Evolutionary conservation across 805 yeast genomes (phyloP).

Genomic region (Saturnispora galanensis): DNA sequence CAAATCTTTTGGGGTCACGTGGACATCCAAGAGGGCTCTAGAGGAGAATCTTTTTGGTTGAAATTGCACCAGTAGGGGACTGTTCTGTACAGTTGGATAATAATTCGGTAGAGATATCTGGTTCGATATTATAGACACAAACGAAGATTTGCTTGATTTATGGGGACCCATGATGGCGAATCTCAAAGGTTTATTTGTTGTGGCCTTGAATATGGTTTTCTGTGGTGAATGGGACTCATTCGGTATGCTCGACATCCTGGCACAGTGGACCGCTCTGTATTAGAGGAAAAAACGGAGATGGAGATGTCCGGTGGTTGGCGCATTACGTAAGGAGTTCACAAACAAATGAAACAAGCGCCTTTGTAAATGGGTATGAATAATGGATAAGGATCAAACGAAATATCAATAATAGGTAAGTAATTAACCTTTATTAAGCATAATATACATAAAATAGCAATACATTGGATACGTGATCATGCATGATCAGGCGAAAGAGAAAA

Average conservation of each 20-base stretch:
- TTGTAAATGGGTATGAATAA: no score
- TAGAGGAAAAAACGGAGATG: background rate
- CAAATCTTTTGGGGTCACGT: constrained; percentile 32
- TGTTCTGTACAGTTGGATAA: constrained; percentile 61
- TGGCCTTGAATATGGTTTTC: constrained; percentile 21
- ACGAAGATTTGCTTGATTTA: constrained; percentile 24
- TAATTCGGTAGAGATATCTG: constrained; percentile 45
- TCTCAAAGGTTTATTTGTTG: constrained; percentile 23
- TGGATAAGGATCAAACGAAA: no score
- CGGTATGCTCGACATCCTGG: background rate
- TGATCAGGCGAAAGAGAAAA: no score
- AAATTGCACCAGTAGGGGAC: constrained; percentile 49
- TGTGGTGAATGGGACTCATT: constrained; percentile 2
- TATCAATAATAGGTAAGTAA: no score
- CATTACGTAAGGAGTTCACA: no score
- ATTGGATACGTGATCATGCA: no score
- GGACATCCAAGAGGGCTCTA: constrained; percentile 37
- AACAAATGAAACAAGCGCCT: no score
- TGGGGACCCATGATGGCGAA: constrained; percentile 27
- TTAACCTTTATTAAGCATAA: no score
- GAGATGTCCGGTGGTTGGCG: no score
- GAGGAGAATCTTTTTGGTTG: constrained; percentile 32
- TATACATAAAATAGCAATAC: no score
- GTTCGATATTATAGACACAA: constrained; percentile 23
- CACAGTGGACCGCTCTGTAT: no score